Percentiles rank a stretch among this genome's conserved stretches.
Evolutionary conservation across 2,329 filamentous ascomycete genomes (phyloP).

Genomic region (Purpureocillium takamizusanense): DNA sequence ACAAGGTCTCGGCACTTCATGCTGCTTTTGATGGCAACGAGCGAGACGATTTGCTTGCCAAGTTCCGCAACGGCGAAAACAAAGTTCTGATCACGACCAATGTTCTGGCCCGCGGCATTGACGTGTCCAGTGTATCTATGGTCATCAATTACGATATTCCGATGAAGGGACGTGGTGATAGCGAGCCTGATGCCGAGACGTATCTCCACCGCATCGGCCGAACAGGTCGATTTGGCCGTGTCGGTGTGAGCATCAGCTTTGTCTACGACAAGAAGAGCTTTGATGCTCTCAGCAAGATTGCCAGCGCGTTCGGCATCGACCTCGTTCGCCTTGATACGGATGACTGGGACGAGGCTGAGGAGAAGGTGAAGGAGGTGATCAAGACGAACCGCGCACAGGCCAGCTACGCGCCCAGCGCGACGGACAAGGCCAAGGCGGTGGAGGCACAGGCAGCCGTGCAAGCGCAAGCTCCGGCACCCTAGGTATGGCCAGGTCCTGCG

Average conservation of each 20-base stretch:
- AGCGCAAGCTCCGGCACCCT: too few species aligned
- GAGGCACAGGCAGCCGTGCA: constrained; percentile 16
- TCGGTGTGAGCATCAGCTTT: constrained; percentile 92
- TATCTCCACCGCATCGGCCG: constrained; percentile 97
- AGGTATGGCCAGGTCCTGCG: too few species aligned
- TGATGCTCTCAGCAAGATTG: constrained; percentile 70
- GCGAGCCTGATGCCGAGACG: constrained; percentile 83
- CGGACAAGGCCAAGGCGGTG: constrained; percentile 20
- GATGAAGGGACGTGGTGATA: constrained; percentile 66
- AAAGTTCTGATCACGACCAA: constrained; percentile 99
- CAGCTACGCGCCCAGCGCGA: constrained; percentile 38
- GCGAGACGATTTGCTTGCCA: constrained; percentile 75
- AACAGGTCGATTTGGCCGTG: constrained; percentile 91
- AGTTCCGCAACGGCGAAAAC: constrained; percentile 76
- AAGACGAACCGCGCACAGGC: constrained; percentile 57
- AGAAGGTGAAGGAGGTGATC: constrained; percentile 71
- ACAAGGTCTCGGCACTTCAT: constrained; percentile 84
- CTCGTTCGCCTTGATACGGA: constrained; percentile 72
- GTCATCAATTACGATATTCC: constrained; percentile 95
- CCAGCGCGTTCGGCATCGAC: constrained; percentile 69
- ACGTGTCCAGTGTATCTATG: constrained; percentile 86
- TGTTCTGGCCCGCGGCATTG: constrained; percentile 90
- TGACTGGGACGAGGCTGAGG: constrained; percentile 88
- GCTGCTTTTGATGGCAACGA: constrained; percentile 77
- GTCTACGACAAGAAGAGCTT: constrained; percentile 81